Evolutionary conservation across 2,329 filamentous ascomycete species (phyloP).

Genomic region (Hysterium pulicare): DNA sequence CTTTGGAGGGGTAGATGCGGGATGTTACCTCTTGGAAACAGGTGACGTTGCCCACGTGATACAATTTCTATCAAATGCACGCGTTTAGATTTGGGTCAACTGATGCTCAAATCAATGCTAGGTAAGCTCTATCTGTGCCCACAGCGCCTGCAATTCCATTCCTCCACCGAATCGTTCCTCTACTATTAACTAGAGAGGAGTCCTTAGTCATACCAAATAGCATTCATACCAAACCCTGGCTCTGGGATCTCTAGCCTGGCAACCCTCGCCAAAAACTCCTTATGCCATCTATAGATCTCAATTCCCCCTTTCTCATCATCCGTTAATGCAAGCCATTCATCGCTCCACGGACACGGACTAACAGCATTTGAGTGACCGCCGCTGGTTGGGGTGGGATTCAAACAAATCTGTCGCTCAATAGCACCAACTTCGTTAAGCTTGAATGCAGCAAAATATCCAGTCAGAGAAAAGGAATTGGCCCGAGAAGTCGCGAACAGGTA

Average conservation of each 20-base stretch:
- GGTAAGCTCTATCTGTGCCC: too few species aligned
- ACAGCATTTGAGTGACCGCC: slow-evolving; percentile 88
- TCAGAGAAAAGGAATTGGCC: slow-evolving; percentile 70
- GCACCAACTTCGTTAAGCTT: slow-evolving; percentile 64
- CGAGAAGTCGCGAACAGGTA: slow-evolving; percentile 86
- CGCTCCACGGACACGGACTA: slow-evolving; percentile 76
- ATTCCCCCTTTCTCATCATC: slow-evolving; percentile 85
- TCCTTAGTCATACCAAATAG: slow-evolving; percentile 90
- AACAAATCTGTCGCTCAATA: slow-evolving; percentile 73
- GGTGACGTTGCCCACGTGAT: too few species aligned
- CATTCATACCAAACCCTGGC: slow-evolving; percentile 93
- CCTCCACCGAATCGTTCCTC: too few species aligned
- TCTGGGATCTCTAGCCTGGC: slow-evolving; percentile 74
- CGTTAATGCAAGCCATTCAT: slow-evolving; percentile 86
- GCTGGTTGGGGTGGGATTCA: slow-evolving; percentile 82
- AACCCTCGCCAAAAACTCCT: slow-evolving; percentile 75
- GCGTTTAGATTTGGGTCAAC: too few species aligned
- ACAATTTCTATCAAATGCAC: too few species aligned
- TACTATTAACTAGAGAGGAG: too few species aligned
- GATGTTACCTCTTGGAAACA: too few species aligned
- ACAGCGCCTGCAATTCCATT: too few species aligned
- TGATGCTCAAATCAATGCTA: too few species aligned
- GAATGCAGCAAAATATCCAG: slow-evolving; percentile 81
- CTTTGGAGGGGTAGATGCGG: too few species aligned
- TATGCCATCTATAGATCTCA: slow-evolving; percentile 83